Percentiles rank a stretch among this genome's conserved stretches.
phyloP scores from a whole-genome alignment of 192 early-diverging fungal genomes.

The Diversispora eburnea region DNA sequence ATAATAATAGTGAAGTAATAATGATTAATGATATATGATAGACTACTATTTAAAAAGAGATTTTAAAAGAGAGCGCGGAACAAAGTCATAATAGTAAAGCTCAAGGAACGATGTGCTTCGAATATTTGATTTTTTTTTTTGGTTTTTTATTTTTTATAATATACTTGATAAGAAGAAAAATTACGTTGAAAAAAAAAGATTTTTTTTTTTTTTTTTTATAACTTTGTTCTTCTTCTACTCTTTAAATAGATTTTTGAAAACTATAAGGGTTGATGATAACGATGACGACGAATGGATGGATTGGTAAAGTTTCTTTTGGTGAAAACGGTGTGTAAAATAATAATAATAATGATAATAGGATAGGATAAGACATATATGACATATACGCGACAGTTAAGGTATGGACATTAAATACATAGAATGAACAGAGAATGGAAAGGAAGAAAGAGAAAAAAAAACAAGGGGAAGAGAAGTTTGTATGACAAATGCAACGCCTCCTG shows the following conservation, averaged over 20 bases:
- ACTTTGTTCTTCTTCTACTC: not conserved
- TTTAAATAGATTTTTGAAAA: constrained; percentile 11
- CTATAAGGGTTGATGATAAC: not conserved
- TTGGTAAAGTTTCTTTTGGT: no score
- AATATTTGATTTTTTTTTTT: no score
- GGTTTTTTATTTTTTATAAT: no score
- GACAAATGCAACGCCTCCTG: constrained; percentile 25
- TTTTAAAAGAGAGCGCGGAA: not conserved
- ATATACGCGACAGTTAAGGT: not conserved
- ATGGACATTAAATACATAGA: not conserved
- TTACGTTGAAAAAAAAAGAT: not conserved
- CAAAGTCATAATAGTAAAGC: constrained; percentile 14
- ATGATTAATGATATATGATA: no score
- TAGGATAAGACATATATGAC: not conserved
- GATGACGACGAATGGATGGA: no score
- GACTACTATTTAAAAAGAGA: not conserved
- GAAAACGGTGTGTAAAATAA: no score
- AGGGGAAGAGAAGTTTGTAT: constrained; percentile 15
- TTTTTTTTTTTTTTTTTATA: not conserved
- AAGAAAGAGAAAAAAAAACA: not conserved
- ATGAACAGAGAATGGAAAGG: not conserved
- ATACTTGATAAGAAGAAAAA: not conserved
- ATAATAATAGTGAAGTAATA: no score
- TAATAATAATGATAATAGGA: not conserved
- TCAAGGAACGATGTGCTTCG: no score